Base-by-base conservation (phyloP, 2,329 filamentous ascomycete genomes). In the Cordyceps tenuipes region DNA sequence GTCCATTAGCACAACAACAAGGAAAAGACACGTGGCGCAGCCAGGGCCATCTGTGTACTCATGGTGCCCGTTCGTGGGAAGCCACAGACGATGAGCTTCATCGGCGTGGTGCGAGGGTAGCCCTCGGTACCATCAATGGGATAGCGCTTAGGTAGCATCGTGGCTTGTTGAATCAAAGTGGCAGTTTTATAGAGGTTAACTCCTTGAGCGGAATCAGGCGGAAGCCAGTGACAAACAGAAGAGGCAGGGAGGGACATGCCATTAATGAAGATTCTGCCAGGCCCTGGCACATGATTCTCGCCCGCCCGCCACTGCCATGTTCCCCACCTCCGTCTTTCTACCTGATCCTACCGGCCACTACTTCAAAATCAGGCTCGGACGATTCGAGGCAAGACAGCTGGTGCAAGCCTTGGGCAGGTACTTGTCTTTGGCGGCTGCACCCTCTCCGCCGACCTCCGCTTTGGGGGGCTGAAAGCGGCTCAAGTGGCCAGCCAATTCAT, bases 51-150 rank as follows among this genome's bases (percentile, higher is more conserved):
- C 29, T 29, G 51, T 46, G 21, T 56, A 60, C 59, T 60, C 43
- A 55, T 43, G 36, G 59, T 56, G 46, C 59, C 59, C n/a, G 59
- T 60, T 39, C 59, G 34, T n/a, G 59, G 59, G 46, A 60, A 60
- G 34, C 51, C 59, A 23, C 59, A 60, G 10, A 60, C 51, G 17
- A 60, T 56, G 21, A 60, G 31, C 34, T 26, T 48, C 52, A 60
- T 60, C 13, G 59, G 59, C 13, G 52, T 56, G 10, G 59, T 50
- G 34, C 59, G 59, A 51, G 59, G 59, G 39, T 60, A 60, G 36
- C 59, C 59, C 59, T 60, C 59, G n/a, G 43, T 46, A 15, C 59
- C 59, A n/a, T 60, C 48, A 19, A 60, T 56, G 23, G 59, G 59
- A 23, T 60, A 60, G 13, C 6, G 13, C 6, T 56, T 23, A 2